These are phyloP conservation scores for Endotrypanum monterogeii DNA, from an alignment of 208 protist species.

Conservation along the genomic window DNA sequence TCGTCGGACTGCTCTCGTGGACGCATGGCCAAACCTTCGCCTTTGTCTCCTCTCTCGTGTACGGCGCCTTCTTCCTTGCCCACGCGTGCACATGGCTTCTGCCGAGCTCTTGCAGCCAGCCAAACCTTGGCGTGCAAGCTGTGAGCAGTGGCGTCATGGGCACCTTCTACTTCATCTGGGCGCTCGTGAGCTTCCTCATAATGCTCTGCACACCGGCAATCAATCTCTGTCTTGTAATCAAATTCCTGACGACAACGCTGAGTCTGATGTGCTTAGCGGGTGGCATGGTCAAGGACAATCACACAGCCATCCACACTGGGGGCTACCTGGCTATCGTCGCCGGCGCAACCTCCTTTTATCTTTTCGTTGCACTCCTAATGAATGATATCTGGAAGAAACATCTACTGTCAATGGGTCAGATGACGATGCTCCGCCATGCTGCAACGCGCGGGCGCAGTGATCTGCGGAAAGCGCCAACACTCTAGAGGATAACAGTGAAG, in stretches of 20 bases:
- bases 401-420: constrained; percentile 39
- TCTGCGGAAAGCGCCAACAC: no score
- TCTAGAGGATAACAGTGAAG: no score
- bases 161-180: constrained; percentile 27
- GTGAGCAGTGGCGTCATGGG: constrained; percentile 21
- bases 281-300: constrained; percentile 25
- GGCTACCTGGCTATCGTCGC: constrained; percentile 57
- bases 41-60: constrained; percentile 40
- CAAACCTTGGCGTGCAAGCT: not conserved
- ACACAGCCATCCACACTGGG: constrained; percentile 19
- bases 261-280: constrained; percentile 28
- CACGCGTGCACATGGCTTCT: constrained; percentile 50
- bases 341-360: constrained; percentile 53
- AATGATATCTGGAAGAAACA: constrained; percentile 43
- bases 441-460: no score
- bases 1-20: constrained; percentile 63
- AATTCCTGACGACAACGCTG: constrained; percentile 34
- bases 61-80: constrained; percentile 62
- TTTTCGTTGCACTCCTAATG: constrained; percentile 48
- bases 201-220: constrained; percentile 30
- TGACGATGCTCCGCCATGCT: constrained; percentile 26
- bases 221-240: constrained; percentile 33
- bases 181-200: constrained; percentile 33
- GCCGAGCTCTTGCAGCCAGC: constrained; percentile 15
- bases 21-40: constrained; percentile 56